Base-by-base conservation (phyloP, 345 rosid genomes). In the Rubroshorea leprosula region DNA sequence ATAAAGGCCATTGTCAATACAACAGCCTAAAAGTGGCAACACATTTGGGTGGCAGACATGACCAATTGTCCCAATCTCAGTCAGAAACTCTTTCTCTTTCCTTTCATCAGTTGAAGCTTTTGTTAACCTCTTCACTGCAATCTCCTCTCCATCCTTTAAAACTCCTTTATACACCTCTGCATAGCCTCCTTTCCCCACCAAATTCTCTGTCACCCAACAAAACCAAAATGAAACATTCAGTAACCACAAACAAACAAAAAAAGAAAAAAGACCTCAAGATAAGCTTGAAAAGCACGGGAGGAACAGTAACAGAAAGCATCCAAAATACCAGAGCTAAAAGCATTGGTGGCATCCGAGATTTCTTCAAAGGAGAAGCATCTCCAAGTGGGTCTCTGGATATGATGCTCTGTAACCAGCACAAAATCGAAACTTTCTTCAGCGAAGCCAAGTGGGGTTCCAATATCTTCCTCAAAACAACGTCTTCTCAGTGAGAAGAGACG, bases 61-160 rank as follows among this genome's bases (percentile, higher is more conserved):
- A 22, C 97, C 94, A 1, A 93, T 83, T 5, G 97, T 89, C 25
- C 99, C 97, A 62, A 89, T 93, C 77, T 93, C 99, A 48, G 85
- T 85, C 59, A 93, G 69, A 60, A 93, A 93, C 44, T 89, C 96
- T 69, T 83, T 89, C 71, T 78, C 94, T 78, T 85, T 93, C 59
- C 99, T 83, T 66, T 89, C 99, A 41, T 93, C 97, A 57, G 55
- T 70, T 16, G 76, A 76, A 61, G 75, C 78, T 73, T 76, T 83
- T 25, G 91, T 83, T 48, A 93, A 72, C 68, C 86, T 83, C 67
- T 93, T 93, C 73, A 93, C 88, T 4, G 97, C 97, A 58, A 93
- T 79, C 25, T 83, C 89, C 24, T 82, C 90, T 13, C 86, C 84
- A 18, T 66, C 68, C 19, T 49, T 47, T 18, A 80, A 29, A 13